Base-by-base conservation (phyloP, 345 rosid genomes). In the Crucihimalaya himalaica region DNA sequence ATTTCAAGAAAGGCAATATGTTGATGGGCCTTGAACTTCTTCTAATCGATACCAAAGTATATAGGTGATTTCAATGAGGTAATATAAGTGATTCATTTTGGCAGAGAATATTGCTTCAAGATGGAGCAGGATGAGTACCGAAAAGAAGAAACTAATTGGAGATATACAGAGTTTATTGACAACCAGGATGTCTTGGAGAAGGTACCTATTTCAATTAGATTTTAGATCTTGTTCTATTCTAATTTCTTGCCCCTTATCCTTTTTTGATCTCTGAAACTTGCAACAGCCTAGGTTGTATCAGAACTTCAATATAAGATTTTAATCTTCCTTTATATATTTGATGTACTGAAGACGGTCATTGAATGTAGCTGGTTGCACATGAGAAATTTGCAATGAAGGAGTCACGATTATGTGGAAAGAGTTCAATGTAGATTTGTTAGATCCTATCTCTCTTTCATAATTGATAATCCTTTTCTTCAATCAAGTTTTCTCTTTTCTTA, bases 11-110 rank as follows among this genome's bases (percentile, higher is more conserved):
- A n/a, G n/a, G n/a, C n/a, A n/a, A n/a, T n/a, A n/a, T n/a, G n/a
- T n/a, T n/a, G n/a, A n/a, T n/a, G n/a, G n/a, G n/a, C n/a, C n/a
- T n/a, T n/a, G n/a, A n/a, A n/a, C n/a, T n/a, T n/a, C n/a, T n/a
- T n/a, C n/a, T n/a, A n/a, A n/a, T n/a, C n/a, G n/a, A n/a, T n/a
- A n/a, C n/a, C n/a, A n/a, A n/a, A n/a, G n/a, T n/a, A n/a, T n/a
- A n/a, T n/a, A n/a, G n/a, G n/a, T n/a, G n/a, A 95, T 82, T 95
- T 95, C 75, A 95, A 95, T 67, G 97, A 95, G 99, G 99, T 95
- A 75, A n/a, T 73, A 19, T 58, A 54, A 20, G 31, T 53, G 35
- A 18, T 42, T 50, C 55, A 21, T 35, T 50, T 63, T 25, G 15
- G 54, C 57, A 25, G 50, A 65, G 21, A 34, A 66, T 21, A 29